Conservation (phyloP, 108 stramenopile genomes). For the Conticribra weissflogii region DNA sequence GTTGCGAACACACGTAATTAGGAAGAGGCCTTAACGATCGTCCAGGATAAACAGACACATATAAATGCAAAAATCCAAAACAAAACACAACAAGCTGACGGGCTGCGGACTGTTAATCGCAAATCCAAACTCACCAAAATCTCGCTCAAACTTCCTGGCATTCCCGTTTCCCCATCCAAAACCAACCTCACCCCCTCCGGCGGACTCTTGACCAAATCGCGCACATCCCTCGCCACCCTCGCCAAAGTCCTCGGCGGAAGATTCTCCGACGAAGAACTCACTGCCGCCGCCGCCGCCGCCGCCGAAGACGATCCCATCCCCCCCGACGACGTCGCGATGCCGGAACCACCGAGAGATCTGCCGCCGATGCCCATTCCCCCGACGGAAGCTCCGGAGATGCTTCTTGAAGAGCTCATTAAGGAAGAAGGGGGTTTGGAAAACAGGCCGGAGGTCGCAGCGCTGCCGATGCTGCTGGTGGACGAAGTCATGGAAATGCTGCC, state of each 20-base stretch:
- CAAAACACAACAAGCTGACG: too few species aligned
- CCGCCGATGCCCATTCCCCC: background rate
- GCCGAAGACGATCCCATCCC: too few species aligned
- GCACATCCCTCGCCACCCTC: conserved; percentile 86
- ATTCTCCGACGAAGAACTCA: conserved; percentile 58
- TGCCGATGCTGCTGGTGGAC: background rate
- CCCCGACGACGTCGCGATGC: background rate
- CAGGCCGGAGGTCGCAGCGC: background rate
- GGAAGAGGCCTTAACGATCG: too few species aligned
- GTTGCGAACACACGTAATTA: too few species aligned
- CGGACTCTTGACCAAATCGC: conserved; percentile 81
- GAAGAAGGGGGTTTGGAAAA: conserved; percentile 5
- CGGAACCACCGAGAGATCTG: background rate
- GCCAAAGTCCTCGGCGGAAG: conserved; percentile 89
- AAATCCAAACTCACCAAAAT: conserved; percentile 67
- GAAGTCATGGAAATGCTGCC: background rate
- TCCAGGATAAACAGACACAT: background rate
- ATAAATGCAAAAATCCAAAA: too few species aligned
- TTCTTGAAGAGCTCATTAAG: too few species aligned
- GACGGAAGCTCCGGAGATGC: too few species aligned
- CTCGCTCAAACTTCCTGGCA: conserved; percentile 74
- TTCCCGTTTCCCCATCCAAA: conserved; percentile 75
- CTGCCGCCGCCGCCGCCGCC: background rate
- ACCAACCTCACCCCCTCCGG: conserved; percentile 87
- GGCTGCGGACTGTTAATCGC: too few species aligned